Evolutionary conservation across 139 green algal species (phyloP), one percentile per base, ranked within the genome.

Genomic region (Nannochloris sp.): DNA sequence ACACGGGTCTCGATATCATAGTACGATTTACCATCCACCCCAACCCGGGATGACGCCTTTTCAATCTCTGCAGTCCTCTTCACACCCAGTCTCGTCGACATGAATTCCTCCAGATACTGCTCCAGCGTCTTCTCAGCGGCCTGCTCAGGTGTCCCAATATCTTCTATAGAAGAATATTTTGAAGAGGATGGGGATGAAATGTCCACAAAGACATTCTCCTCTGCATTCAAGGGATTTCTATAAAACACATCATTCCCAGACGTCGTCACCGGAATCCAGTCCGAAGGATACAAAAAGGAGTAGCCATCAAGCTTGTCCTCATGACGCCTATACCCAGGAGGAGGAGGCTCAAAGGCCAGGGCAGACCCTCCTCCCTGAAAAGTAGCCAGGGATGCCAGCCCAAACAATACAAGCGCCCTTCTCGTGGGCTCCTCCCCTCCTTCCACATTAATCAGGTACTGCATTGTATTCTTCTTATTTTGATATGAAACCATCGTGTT

Each of bases 151-250:
- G 66, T 80, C n/a, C 88, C 88, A 27, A 97, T 71, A 61, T 95
- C 88, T 2, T 44, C 66, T 18, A 97, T 82, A 0, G 64, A 67
- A 16, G 65, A 65, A 64, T 81, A 98, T 27, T 78, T 83, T 4
- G 73, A 85, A 11, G 79, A 86, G 0, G 60, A 95, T 12, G 92
- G 90, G 1, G 88, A 97, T 4, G 82, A 88, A 16, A 97, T 79
- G 51, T 90, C 78, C 19, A 98, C 87, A 74, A 96, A 95, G 15
- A 95, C 44, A 68, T 94, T 95, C 69, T 97, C 80, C 27, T 96
- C 89, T 10, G 88, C 75, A 48, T 87, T 86, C 31, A 73, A 67
- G 1, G 87, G 86, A 78, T 94, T 93, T 19, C 92, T 79, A 48
- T 84, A 88, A 64, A 94, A 94, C 11, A 94, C 71, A 55, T 97